phyloP scores from a whole-genome alignment of 75 land plant species.

The Cupressus sempervirens region DNA sequence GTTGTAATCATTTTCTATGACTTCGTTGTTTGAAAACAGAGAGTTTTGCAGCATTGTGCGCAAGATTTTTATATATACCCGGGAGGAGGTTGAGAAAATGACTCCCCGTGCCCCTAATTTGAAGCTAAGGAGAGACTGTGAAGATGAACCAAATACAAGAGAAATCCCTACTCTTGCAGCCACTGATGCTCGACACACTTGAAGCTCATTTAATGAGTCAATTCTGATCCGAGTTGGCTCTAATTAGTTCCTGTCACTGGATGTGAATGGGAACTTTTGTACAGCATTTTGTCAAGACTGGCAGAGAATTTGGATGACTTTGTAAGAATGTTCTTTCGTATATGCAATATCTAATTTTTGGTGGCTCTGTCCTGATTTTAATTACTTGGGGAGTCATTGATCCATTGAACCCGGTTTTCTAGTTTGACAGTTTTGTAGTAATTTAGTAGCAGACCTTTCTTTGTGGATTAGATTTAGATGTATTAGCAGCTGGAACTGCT shows the following conservation, averaged over 20 bases:
- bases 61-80: slow-evolving; percentile 61
- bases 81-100: slow-evolving; percentile 68
- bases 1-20: background rate
- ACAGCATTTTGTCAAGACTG: background rate
- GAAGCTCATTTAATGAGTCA: background rate
- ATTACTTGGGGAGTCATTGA: background rate
- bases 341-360: background rate
- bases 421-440: background rate
- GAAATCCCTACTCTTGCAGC: background rate
- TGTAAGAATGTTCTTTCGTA: background rate
- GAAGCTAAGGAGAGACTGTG: background rate
- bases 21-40: slow-evolving; percentile 22
- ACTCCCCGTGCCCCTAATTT: slow-evolving; percentile 25
- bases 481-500: background rate
- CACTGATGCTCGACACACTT: slow-evolving; percentile 6
- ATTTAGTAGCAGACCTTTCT: slow-evolving; percentile 4
- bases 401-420: background rate
- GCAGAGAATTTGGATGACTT: background rate
- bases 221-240: background rate
- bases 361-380: background rate
- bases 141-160: background rate
- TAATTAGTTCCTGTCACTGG: slow-evolving; percentile 5
- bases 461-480: background rate
- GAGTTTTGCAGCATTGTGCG: slow-evolving; percentile 72
- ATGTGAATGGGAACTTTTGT: slow-evolving; percentile 2